Evolutionary conservation across 371 early-diverging fungal species (phyloP), one percentile per base, ranked within the genome.

Genomic region (Mortierella sp.): DNA sequence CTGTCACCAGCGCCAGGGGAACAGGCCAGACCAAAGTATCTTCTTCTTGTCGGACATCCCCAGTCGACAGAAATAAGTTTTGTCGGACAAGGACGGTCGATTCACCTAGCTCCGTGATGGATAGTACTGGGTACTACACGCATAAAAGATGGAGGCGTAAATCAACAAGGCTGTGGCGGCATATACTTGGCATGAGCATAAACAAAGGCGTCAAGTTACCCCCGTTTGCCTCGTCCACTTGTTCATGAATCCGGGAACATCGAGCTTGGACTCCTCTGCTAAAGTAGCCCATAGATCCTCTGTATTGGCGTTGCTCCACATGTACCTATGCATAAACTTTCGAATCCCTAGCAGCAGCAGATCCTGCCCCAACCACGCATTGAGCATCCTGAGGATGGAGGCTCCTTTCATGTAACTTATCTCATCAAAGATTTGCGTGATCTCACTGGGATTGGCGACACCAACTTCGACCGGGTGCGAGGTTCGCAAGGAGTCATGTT

Each of bases 361-460:
- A 24, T 94, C 87, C n/a, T 84, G 84, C 5, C 93, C 92, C 0
- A 98, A 62, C 87, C 89, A 94, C 37, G 87, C 83, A 57, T 89
- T 87, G 41, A 97, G 80, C 98, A 98, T 98, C 57, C 96, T 87
- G 41, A 99, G 94, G 4, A 96, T 89, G 49, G 90, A 88, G 0
- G 94, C 96, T 17, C 97, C 97, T 80, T 99, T 99, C 60, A 86
- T 84, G 83, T 98, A 98, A 31, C 92, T 86, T 39, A 91, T 88
- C 39, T 84, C 86, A 67, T 94, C 95, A 76, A 95, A 96, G 28
- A 95, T 94, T 64, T 94, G 93, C 49, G 82, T 79, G 54, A 94
- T 92, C 55, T 95, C 92, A 32, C 84, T 80, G 5, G 95, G 87
- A 62, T 92, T 86, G 19, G 81, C 81, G n/a, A 98, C 97, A 17